Base-by-base conservation (phyloP, 306 rosid species). In the Rubus idaeus region DNA sequence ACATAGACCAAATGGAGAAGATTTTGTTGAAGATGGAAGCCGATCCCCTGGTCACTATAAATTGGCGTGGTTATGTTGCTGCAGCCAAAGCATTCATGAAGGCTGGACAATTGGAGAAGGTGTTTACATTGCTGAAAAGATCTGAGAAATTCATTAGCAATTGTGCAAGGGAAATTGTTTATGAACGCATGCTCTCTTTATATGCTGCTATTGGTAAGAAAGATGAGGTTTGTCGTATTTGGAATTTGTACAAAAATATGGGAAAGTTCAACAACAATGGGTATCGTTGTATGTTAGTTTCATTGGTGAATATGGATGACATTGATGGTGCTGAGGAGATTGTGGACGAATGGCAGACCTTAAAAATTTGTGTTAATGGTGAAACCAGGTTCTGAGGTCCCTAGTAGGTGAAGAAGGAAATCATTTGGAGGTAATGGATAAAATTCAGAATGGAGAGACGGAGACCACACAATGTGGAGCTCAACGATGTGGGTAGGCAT, bases 301-400 rank as follows among this genome's bases (percentile, higher is more conserved):
- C 96, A 20, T 83, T 90, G n/a, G 55, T 86, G 83, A 90, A 84
- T 85, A 79, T 92, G 52, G 87, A 81, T 84, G 91, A 90, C 83
- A 77, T 89, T 42, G 89, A 86, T 37, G 89, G 92, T 30, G 88
- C 89, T 3, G 96, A 90, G 82, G 82, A 68, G 79, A 79, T 92
- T 63, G 67, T 86, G 80, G 84, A 78, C 81, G 94, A 90, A 55
- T 90, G 94, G 96, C 92, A 75, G 72, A 60, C 62, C 12, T 56
- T 56, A 56, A 56, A n/a, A 67, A 80, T 69, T 85, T 12, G 81
- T 65, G 75, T 49, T 42, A 23, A 74, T 47, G 40, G 61, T 47
- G 74, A 50, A 70, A 39, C 74, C 8, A 37, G 1, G 74, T 12
- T 47, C 58, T 14, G 42, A n/a, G 47, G 35, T 44, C 8, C 26